phyloP scores from a whole-genome alignment of 768 basidiomycete genomes.

The Lentinula boryana region DNA sequence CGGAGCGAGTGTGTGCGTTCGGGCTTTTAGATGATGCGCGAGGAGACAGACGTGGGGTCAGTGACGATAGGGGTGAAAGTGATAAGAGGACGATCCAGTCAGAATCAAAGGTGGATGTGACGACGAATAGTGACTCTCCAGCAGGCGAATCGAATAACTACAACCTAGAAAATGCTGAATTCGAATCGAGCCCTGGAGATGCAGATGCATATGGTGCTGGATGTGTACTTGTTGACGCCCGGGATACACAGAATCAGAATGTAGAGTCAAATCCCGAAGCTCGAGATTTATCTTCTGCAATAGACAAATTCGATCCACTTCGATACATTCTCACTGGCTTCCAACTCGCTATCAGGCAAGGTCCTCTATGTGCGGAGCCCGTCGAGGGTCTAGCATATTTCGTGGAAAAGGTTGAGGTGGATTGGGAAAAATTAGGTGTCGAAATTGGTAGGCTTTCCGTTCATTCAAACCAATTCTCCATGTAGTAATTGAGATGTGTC shows the following conservation, averaged over 20 bases:
- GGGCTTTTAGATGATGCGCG: conserved; percentile 46
- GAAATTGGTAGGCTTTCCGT: conserved; percentile 50
- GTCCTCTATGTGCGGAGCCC: conserved; percentile 93
- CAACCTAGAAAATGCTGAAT: neutral
- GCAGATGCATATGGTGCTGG: neutral
- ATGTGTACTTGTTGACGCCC: conserved; percentile 78
- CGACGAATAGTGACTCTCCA: neutral
- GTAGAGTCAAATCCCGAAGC: conserved; percentile 20
- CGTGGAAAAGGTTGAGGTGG: conserved; percentile 68
- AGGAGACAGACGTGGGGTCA: neutral
- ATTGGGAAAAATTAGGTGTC: conserved; percentile 50
- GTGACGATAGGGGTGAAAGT: neutral
- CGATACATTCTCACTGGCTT: conserved; percentile 79
- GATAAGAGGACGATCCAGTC: neutral
- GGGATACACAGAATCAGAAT: neutral
- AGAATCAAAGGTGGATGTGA: neutral
- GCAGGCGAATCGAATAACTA: too few relatives aligned
- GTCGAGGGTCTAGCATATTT: conserved; percentile 91
- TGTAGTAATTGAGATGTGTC: neutral
- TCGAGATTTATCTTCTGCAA: conserved; percentile 50
- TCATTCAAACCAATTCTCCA: neutral
- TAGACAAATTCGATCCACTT: conserved; percentile 42
- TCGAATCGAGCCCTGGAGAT: neutral
- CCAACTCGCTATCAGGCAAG: conserved; percentile 90
- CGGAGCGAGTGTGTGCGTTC: conserved; percentile 81